Conservation (phyloP, 1,284 basidiomycete species). For the Malassezia arunalokei region DNA sequence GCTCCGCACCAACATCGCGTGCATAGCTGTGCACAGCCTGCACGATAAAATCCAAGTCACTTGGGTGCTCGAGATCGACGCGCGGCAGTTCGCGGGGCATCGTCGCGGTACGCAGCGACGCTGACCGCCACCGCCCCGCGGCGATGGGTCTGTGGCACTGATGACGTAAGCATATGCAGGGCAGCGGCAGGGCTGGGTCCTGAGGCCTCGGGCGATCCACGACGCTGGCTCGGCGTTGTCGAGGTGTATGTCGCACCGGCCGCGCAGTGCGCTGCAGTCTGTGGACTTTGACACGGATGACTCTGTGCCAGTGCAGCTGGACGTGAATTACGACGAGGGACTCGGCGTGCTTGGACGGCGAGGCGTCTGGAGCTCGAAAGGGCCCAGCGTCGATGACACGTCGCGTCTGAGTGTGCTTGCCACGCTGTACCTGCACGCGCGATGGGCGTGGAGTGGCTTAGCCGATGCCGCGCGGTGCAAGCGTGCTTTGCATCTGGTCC, state of each 20-base stretch:
- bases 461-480: conserved; percentile 31
- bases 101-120: neutral
- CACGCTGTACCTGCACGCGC: conserved; percentile 23
- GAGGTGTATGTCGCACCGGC: conserved; percentile 5
- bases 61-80: conserved; percentile 15
- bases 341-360: conserved; percentile 18
- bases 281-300: conserved; percentile 43
- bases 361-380: conserved; percentile 34
- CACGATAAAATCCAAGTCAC: conserved; percentile 13
- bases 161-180: no score
- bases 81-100: conserved; percentile 16
- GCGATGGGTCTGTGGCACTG: neutral
- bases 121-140: neutral
- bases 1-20: conserved; percentile 1
- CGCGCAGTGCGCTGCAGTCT: conserved; percentile 15
- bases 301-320: conserved; percentile 20
- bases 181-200: no score
- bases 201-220: no score
- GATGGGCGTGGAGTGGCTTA: conserved; percentile 32
- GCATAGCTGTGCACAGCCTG: conserved; percentile 9
- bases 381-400: conserved; percentile 22
- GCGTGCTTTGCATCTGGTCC: conserved; percentile 18
- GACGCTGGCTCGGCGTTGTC: no score
- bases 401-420: conserved; percentile 20
- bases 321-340: conserved; percentile 36